Evolutionary conservation across 2,329 filamentous ascomycete species (phyloP).

Genomic region (Epichloe sibirici): DNA sequence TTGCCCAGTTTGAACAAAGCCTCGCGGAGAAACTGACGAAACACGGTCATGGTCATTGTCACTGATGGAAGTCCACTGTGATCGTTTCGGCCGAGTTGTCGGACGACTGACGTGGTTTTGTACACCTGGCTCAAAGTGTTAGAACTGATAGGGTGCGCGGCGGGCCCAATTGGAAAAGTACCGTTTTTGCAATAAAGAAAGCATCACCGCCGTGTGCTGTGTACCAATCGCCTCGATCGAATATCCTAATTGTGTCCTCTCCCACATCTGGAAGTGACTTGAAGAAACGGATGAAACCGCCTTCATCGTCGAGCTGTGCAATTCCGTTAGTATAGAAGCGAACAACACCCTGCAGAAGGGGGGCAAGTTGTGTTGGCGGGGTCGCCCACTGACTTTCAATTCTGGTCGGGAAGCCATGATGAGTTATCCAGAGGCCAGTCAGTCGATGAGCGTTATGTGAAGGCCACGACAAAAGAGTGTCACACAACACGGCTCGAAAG

Average conservation of each 20-base stretch:
- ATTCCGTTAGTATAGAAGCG: not conserved
- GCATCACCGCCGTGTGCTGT: slow-evolving; percentile 85
- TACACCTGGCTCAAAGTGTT: slow-evolving; percentile 54
- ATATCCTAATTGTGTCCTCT: slow-evolving; percentile 73
- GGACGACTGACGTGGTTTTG: slow-evolving; percentile 91
- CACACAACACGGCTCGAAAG: not conserved
- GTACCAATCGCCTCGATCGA: slow-evolving; percentile 91
- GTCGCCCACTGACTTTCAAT: slow-evolving; percentile 42
- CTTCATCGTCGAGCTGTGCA: slow-evolving; percentile 79
- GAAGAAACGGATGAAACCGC: slow-evolving; percentile 93
- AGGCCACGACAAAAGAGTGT: not conserved
- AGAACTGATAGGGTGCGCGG: not conserved
- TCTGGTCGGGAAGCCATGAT: slow-evolving; percentile 62
- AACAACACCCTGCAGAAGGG: not conserved
- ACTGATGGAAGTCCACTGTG: slow-evolving; percentile 83
- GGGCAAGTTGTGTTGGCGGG: not conserved
- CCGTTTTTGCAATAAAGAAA: slow-evolving; percentile 67
- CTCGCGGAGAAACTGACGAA: slow-evolving; percentile 88
- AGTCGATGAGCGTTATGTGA: not conserved
- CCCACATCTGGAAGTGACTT: slow-evolving; percentile 64
- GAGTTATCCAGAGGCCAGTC: slow-evolving; percentile 1
- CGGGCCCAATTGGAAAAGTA: slow-evolving; percentile 22
- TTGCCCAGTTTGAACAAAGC: slow-evolving; percentile 86
- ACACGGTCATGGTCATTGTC: slow-evolving; percentile 90
- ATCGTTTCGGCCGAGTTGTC: slow-evolving; percentile 75